Base-by-base conservation (phyloP, 2,329 filamentous ascomycete species). In the Elsinoe ampelina region DNA sequence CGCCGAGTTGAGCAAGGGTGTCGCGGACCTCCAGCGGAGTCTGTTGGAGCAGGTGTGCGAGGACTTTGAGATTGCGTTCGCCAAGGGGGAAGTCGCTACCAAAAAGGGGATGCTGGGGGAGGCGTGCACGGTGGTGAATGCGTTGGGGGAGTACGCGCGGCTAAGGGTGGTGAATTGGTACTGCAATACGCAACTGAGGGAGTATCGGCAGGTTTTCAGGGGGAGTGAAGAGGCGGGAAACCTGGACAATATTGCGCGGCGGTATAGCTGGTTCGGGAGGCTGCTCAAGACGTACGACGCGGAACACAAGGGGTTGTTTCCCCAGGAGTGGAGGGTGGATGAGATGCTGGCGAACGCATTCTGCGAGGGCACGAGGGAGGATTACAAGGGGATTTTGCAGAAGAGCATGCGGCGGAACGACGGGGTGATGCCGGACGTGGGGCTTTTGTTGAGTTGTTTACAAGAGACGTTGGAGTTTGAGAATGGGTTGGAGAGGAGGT, bases 381-480 rank as follows among this genome's bases (percentile, higher is more conserved):
- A 98, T 69, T 97, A 95, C 75, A 95, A 91, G 71, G 86, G 84
- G 5, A 96, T 97, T 47, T 72, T 98, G 58, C 89, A 95, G 67
- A 84, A 85, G 63, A 92, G 89, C 61, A 92, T 93, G 80, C 82
- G 91, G 58, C 82, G 83, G 61, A 75, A 80, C 1, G 87, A 89
- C 58, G 89, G 88, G 1, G 82, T 85, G 70, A 87, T 85, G 59
- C 79, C 96, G 42, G 91, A 97, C 67, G 92, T 97, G 61, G 92
- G 95, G 65, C 73, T 97, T 50, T 74, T 97, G 34, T 77, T 97
- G 19, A 88, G 85, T 35, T 96, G 92, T 69, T 73, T 97, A 61
- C 92, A 97, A 66, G 91, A 97, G 70, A 98, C 93, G 0, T 81
- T 98, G 64, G 89, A 98, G 68, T 98, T 98, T 68, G 93, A 98